These are phyloP conservation scores for Zasmidium cellare DNA, from an alignment of 2,329 filamentous ascomycete species.

Conservation along the genomic window DNA sequence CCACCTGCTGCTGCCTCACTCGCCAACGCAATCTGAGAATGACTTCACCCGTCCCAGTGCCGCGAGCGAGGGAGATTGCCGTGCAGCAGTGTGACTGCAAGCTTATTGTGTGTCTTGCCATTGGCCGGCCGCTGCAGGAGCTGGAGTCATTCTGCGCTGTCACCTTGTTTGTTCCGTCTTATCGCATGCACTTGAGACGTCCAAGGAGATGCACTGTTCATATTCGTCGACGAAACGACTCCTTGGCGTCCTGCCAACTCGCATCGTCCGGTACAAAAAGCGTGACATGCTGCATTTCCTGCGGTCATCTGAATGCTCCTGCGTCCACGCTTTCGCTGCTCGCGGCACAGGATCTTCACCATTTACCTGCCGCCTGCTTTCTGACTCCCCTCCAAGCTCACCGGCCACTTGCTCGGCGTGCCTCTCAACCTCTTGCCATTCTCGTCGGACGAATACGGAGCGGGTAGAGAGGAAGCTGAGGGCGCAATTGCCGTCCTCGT, in stretches of 20 bases:
- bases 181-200: conserved; percentile 25
- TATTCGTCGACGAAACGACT: not conserved
- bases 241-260: conserved; percentile 2
- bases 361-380: not conserved
- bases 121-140: conserved; percentile 10
- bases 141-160: conserved; percentile 26
- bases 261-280: conserved; percentile 4
- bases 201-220: not conserved
- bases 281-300: conserved; percentile 3
- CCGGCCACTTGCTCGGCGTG: conserved; percentile 7
- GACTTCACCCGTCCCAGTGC: conserved; percentile 20
- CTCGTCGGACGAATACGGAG: conserved; percentile 5
- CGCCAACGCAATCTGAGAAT: conserved; percentile 19
- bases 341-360: not conserved
- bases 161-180: conserved; percentile 13
- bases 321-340: not conserved
- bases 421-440: not conserved
- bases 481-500: not conserved
- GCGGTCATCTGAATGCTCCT: conserved; percentile 5
- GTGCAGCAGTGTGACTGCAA: conserved; percentile 14
- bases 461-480: not conserved
- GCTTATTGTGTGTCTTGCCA: conserved; percentile 16
- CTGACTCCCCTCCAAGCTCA: not conserved
- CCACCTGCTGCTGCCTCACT: conserved; percentile 14
- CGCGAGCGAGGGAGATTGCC: conserved; percentile 21